Evolutionary conservation across 1,284 basidiomycete species (phyloP).

Genomic region (Irpex rosettiformis): DNA sequence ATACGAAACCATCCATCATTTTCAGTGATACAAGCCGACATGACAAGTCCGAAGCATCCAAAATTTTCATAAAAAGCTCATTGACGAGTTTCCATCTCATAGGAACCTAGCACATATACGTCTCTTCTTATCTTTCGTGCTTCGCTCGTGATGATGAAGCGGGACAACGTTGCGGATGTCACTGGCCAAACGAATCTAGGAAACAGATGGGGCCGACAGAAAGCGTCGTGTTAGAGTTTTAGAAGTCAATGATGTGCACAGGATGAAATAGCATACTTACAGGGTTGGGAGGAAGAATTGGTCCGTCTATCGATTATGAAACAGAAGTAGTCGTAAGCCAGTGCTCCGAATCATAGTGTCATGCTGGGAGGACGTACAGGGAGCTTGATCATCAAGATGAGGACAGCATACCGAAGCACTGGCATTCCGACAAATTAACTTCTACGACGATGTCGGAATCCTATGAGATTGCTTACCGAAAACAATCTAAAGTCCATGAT

Average conservation of each 20-base stretch:
- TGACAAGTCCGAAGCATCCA: background rate
- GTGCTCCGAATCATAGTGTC: too few species aligned
- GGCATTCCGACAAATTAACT: background rate
- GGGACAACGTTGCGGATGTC: background rate
- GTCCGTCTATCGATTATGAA: background rate
- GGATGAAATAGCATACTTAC: background rate
- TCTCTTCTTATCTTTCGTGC: background rate
- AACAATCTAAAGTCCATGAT: background rate
- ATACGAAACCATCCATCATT: too few species aligned
- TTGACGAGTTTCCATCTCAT: background rate
- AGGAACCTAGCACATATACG: background rate
- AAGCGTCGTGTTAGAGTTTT: background rate
- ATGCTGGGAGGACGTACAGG: background rate
- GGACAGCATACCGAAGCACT: background rate
- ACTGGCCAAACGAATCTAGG: background rate
- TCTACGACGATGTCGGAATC: background rate
- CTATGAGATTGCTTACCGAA: background rate
- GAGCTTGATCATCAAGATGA: background rate
- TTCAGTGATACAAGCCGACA: too few species aligned
- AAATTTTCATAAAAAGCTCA: background rate
- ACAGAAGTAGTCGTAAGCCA: background rate
- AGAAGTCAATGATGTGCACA: background rate
- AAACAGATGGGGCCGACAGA: background rate
- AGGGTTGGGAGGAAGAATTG: background rate
- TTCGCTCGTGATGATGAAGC: background rate